Conservation (phyloP, 495 filamentous ascomycete species). For the Pseudevernia furfuracea region DNA sequence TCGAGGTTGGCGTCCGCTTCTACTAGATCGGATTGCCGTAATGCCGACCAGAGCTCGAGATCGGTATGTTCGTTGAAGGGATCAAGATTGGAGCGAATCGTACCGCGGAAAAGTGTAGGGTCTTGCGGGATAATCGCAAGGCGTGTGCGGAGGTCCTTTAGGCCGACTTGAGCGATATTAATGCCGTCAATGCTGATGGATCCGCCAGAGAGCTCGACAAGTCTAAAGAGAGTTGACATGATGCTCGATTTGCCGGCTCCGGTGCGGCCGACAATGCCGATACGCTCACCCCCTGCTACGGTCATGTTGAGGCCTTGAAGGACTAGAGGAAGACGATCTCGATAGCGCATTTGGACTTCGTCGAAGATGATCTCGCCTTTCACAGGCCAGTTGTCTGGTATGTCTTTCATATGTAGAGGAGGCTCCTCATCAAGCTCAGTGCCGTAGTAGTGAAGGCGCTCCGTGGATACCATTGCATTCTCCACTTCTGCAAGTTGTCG, state of each 20-base stretch:
- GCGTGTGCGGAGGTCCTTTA: conserved; percentile 78
- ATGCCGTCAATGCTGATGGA: conserved; percentile 84
- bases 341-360: conserved; percentile 86
- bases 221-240: conserved; percentile 86
- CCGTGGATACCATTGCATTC: conserved; percentile 94
- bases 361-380: conserved; percentile 77
- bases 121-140: conserved; percentile 96
- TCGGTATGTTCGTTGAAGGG: conserved; percentile 86
- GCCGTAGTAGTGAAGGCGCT: conserved; percentile 89
- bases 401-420: conserved; percentile 59
- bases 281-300: conserved; percentile 75
- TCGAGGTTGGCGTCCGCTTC: conserved; percentile 27
- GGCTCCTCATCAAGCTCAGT: conserved; percentile 81
- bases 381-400: conserved; percentile 72
- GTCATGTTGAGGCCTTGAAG: conserved; percentile 71
- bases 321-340: conserved; percentile 72
- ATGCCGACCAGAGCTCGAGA: conserved; percentile 77
- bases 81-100: conserved; percentile 83
- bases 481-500: conserved; percentile 93
- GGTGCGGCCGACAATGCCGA: conserved; percentile 89
- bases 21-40: conserved; percentile 74
- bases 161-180: conserved; percentile 75
- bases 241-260: conserved; percentile 93
- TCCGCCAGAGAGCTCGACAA: conserved; percentile 78
- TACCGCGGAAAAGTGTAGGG: conserved; percentile 88